phyloP scores from a whole-genome alignment of 352 stramenopile species.

The Phytophthora syringae region DNA sequence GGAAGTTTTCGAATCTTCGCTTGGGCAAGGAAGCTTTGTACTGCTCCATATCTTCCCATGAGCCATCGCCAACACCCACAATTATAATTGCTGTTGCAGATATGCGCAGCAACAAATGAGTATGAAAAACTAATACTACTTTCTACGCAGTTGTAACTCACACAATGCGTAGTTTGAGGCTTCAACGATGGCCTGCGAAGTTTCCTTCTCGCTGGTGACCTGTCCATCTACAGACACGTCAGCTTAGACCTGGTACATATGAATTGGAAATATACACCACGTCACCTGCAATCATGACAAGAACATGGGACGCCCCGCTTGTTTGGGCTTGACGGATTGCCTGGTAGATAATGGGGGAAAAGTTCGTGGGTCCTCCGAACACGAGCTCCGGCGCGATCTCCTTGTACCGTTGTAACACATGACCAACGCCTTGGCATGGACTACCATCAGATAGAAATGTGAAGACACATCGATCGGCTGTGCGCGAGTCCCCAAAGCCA shows the following conservation, averaged over 20 bases:
- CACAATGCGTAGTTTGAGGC: conserved; percentile 76
- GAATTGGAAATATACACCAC: neutral
- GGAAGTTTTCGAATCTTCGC: conserved; percentile 82
- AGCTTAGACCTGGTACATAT: neutral
- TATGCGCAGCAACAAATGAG: neutral
- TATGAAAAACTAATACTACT: neutral
- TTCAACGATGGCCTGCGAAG: conserved; percentile 67
- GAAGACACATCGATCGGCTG: conserved; percentile 61
- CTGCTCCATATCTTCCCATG: conserved; percentile 76
- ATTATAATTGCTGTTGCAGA: conserved; percentile 68
- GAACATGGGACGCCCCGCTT: conserved; percentile 64
- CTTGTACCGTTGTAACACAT: conserved; percentile 63
- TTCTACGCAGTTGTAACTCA: too few species aligned
- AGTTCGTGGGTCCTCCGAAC: conserved; percentile 76
- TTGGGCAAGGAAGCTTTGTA: conserved; percentile 63
- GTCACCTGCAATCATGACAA: conserved; percentile 74
- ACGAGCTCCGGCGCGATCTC: conserved; percentile 54
- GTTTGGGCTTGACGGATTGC: conserved; percentile 62
- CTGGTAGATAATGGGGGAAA: conserved; percentile 80
- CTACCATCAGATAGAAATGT: conserved; percentile 48
- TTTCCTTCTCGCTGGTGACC: conserved; percentile 73
- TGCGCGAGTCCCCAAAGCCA: conserved; percentile 74
- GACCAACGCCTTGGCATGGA: conserved; percentile 55
- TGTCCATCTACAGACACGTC: conserved; percentile 52
- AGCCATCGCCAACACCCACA: conserved; percentile 77